Conservation (phyloP, 164 flowering plant genomes). For the Echeveria elegans region DNA sequence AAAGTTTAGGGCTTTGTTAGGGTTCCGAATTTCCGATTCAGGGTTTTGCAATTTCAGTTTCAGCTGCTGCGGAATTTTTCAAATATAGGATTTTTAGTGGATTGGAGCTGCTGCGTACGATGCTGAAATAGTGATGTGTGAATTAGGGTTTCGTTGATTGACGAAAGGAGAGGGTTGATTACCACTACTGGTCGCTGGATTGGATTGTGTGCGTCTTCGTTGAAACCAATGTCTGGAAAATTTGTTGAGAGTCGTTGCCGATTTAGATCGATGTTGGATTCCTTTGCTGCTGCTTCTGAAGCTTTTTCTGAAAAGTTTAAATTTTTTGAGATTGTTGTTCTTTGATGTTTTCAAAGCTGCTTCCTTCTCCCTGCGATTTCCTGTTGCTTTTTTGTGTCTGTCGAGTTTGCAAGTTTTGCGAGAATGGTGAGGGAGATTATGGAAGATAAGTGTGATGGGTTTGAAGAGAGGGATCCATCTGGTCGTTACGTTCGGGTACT, state of each 20-base stretch:
- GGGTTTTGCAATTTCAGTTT: no score
- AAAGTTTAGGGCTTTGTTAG: no score
- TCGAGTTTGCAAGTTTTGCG: conserved; percentile 10
- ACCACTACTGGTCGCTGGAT: neutral
- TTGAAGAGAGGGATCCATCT: neutral
- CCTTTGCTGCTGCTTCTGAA: conserved; percentile 49
- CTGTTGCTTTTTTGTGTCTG: neutral
- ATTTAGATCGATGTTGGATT: conserved; percentile 43
- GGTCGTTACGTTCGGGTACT: conserved; percentile 8
- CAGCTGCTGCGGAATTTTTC: no score
- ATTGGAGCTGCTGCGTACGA: no score
- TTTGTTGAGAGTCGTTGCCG: conserved; percentile 34
- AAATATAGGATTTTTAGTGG: no score
- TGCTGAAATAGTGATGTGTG: neutral
- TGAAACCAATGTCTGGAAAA: conserved; percentile 10
- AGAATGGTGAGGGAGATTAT: conserved; percentile 2
- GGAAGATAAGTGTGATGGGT: conserved; percentile 17
- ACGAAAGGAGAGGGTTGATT: neutral
- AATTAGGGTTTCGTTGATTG: neutral
- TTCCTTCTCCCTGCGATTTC: neutral
- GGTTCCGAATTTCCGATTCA: no score
- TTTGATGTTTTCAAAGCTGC: conserved; percentile 11
- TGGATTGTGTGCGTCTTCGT: conserved; percentile 9
- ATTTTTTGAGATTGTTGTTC: conserved; percentile 5
- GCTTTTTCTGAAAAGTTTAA: conserved; percentile 43